A percentile compares a stretch with the other conserved stretches of the same genome.
Conservation (phyloP, 2,329 filamentous ascomycete genomes). For the Gaeumannomyces sp. region DNA sequence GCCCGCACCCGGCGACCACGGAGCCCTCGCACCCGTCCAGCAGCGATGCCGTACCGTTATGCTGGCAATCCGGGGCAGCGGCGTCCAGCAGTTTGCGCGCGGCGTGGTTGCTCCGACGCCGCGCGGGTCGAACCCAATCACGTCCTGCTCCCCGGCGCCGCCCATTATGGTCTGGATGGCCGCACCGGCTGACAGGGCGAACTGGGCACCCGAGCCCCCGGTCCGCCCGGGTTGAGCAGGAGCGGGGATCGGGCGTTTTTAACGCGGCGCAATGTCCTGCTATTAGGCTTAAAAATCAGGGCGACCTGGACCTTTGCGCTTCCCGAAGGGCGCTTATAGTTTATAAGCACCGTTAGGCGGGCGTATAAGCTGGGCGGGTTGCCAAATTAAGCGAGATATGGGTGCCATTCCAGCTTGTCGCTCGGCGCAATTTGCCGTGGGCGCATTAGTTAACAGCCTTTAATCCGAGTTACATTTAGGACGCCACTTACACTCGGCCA, state of each 20-base stretch:
- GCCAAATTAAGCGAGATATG: slow-evolving; percentile 26
- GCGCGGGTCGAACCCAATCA: slow-evolving; percentile 43
- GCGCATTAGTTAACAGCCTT: background rate
- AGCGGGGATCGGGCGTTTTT: slow-evolving; percentile 35
- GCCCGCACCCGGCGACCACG: background rate
- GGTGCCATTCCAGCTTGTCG: slow-evolving; percentile 37
- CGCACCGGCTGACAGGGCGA: slow-evolving; percentile 31
- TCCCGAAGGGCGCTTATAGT: slow-evolving; percentile 29
- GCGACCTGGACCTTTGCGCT: slow-evolving; percentile 31
- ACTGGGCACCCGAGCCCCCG: slow-evolving; percentile 20
- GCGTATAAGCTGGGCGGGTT: slow-evolving; percentile 29
- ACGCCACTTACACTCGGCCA: background rate
- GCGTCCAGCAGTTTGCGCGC: slow-evolving; percentile 31
- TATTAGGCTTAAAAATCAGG: slow-evolving; percentile 33
- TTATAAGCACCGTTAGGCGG: slow-evolving; percentile 35
- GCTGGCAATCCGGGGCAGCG: slow-evolving; percentile 3
- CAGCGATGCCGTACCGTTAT: background rate
- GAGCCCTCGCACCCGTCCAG: no score
- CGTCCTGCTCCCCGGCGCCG: slow-evolving; percentile 32
- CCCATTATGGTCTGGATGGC: slow-evolving; percentile 22
- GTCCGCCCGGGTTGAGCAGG: slow-evolving; percentile 39
- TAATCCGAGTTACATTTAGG: background rate
- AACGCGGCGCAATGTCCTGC: slow-evolving; percentile 24
- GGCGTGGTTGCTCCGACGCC: slow-evolving; percentile 35
- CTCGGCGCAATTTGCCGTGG: slow-evolving; percentile 30